Base-by-base conservation (phyloP, 768 basidiomycete genomes). In the Leccinum olivaceopallidum region DNA sequence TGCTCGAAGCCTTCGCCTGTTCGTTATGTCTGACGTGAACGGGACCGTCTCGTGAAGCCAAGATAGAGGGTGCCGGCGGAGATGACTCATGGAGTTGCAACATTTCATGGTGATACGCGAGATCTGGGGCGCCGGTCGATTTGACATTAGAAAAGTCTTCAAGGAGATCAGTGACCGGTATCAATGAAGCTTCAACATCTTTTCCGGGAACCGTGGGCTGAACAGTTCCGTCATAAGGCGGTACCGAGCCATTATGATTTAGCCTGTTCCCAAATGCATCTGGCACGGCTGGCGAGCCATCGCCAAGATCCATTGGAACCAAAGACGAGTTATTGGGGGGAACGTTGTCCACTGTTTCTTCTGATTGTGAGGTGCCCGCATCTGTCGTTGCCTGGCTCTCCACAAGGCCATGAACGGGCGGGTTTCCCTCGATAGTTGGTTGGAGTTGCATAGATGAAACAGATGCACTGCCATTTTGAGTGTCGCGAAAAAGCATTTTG, bases 341-440 rank as follows among this genome's bases (percentile, higher is more conserved):
- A 61, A 56, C 26, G 22, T 59, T 37, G 9, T 22, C 20, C 9
- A 22, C 32, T 3, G 42, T 58, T 58, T 59, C 50, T 50, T 58
- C 44, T 20, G 59, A 54, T 26, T 51, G 64, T 42, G 61, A 22
- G 53, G 53, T n/a, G 7, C n/a, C 24, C 20, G 18, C 18, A 18
- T 20, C 34, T 3, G 58, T 34, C 20, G 51, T 32, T 5, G 55
- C 20, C 53, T 57, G 60, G 20, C 18, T 56, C 36, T 42, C 26
- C 30, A 10, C 3, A 30, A 22, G 13, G 22, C 30, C 52, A 39
- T 36, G 39, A 5, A 50, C 39, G 6, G 34, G 44, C 18, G 57
- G 24, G 18, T 12, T 53, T 50, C 32, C 22, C 44, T 1, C 37
- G 6, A 37, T 47, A 5, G 20, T 39, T 36, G 26, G 26, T 36